These are phyloP conservation scores for Penicillium steckii DNA, from an alignment of 495 filamentous ascomycete genomes.

Conservation along the genomic window DNA sequence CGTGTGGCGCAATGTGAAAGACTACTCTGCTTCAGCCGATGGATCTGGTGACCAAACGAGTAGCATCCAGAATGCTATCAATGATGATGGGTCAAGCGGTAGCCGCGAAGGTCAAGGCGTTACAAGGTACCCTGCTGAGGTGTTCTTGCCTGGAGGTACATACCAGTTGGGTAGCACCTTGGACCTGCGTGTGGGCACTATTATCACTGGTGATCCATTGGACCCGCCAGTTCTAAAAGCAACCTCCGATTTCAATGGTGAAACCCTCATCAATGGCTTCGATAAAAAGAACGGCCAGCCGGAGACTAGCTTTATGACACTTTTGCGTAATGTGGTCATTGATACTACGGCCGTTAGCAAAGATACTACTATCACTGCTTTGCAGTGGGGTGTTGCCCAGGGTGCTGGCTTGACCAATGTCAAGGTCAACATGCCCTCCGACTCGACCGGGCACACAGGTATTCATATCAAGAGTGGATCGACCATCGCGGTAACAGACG, in stretches of 20 bases:
- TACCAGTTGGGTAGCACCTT: conserved; percentile 39
- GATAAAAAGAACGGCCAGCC: conserved; percentile 28
- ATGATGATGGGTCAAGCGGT: conserved; percentile 26
- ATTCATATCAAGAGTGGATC: conserved; percentile 38
- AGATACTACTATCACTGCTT: conserved; percentile 30
- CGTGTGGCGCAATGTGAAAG: conserved; percentile 54
- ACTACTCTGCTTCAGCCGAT: conserved; percentile 49
- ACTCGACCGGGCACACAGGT: conserved; percentile 52
- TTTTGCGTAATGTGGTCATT: conserved; percentile 37
- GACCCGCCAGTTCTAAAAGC: conserved; percentile 37
- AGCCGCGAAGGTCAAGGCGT: conserved; percentile 34
- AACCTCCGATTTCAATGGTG: conserved; percentile 22
- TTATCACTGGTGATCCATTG: conserved; percentile 39
- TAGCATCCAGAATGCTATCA: conserved; percentile 33
- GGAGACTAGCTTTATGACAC: conserved; percentile 39
- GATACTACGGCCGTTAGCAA: conserved; percentile 32
- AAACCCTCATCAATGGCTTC: conserved; percentile 24
- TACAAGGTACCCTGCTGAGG: conserved; percentile 45
- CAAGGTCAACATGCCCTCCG: conserved; percentile 62
- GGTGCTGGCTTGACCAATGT: conserved; percentile 70
- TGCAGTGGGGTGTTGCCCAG: conserved; percentile 66
- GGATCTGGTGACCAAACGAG: conserved; percentile 45
- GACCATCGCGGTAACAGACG: conserved; percentile 43
- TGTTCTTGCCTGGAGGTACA: conserved; percentile 47
- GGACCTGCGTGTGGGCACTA: conserved; percentile 39